A percentile compares a stretch with the other conserved stretches of the same genome.
Conservation (phyloP, 176 grass and related monocot species). For the Eragrostis nindensis region DNA sequence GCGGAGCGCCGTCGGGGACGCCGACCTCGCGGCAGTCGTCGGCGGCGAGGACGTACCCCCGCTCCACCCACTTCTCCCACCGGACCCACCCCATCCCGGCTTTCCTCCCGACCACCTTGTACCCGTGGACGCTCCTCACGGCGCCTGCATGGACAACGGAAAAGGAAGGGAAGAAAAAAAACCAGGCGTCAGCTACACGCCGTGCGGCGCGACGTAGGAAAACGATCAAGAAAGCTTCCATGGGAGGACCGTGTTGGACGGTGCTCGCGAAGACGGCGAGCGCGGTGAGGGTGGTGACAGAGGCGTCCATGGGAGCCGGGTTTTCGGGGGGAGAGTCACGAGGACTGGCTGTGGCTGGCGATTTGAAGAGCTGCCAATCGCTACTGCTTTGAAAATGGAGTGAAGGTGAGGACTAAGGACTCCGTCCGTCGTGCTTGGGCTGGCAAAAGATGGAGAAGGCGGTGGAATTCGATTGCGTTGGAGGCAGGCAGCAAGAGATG, state of each 20-base stretch:
- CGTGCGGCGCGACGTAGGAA: background rate
- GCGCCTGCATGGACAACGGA: conserved; percentile 27
- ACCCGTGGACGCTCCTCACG: conserved; percentile 65
- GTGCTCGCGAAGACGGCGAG: conserved; percentile 55
- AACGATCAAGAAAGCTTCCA: background rate
- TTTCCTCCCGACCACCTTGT: conserved; percentile 42
- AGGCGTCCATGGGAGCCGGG: conserved; percentile 38
- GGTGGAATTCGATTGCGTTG: background rate
- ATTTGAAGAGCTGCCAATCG: background rate
- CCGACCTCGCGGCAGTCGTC: conserved; percentile 41
- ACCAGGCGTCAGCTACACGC: conserved; percentile 8
- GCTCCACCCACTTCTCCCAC: conserved; percentile 61
- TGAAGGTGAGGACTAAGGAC: background rate
- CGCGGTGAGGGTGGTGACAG: conserved; percentile 47
- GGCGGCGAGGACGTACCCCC: conserved; percentile 52
- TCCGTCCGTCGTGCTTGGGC: background rate
- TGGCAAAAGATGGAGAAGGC: background rate
- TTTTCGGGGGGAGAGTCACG: background rate
- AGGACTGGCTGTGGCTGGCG: background rate
- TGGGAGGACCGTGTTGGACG: conserved; percentile 36
- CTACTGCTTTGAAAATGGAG: background rate
- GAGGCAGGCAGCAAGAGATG: background rate
- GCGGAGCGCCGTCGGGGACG: conserved; percentile 22
- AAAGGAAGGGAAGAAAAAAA: background rate
- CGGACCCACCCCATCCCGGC: background rate